Evolutionary conservation across 495 filamentous ascomycete species (phyloP), one percentile per base, ranked within the genome.

Genomic region (Aspergillus olivimuriae): DNA sequence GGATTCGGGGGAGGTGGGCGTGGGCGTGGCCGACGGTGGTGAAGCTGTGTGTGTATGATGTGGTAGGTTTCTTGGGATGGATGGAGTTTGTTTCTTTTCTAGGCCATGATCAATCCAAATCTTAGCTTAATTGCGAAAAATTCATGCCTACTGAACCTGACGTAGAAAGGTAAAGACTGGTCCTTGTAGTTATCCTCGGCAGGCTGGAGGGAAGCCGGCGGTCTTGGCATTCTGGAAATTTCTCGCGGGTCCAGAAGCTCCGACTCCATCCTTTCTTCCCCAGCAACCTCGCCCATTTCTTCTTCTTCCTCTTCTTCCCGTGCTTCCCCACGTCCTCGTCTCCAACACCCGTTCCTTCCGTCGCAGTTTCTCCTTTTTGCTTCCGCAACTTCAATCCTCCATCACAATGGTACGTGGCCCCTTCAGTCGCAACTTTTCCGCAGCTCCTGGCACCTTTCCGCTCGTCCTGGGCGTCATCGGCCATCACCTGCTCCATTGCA

Each of bases 141-240:
- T n/a, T n/a, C n/a, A n/a, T n/a, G n/a, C n/a, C n/a, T n/a, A n/a
- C n/a, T n/a, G n/a, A n/a, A n/a, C n/a, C n/a, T n/a, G n/a, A n/a
- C n/a, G n/a, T n/a, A n/a, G n/a, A n/a, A n/a, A n/a, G n/a, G n/a
- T n/a, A n/a, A n/a, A n/a, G n/a, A n/a, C n/a, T n/a, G n/a, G n/a
- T n/a, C n/a, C n/a, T n/a, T 33, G 26, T 37, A 47, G 34, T 35
- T 56, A 54, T 47, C 61, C 61, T 68, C 64, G 64, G 64, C 53
- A 62, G 56, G 31, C 43, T 36, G 28, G 39, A 46, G 43, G 48
- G 37, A 47, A 61, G 53, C 51, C 57, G 42, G 38, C 42, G 55
- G 69, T 65, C 69, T 73, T 73, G 69, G 69, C 69, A 73, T 73
- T 73, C 69, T 73, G 69, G 69, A 73, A 73, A 73, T 71, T 73